phyloP scores from a whole-genome alignment of 306 rosid species.

The Cyclanthera cordifolia region DNA sequence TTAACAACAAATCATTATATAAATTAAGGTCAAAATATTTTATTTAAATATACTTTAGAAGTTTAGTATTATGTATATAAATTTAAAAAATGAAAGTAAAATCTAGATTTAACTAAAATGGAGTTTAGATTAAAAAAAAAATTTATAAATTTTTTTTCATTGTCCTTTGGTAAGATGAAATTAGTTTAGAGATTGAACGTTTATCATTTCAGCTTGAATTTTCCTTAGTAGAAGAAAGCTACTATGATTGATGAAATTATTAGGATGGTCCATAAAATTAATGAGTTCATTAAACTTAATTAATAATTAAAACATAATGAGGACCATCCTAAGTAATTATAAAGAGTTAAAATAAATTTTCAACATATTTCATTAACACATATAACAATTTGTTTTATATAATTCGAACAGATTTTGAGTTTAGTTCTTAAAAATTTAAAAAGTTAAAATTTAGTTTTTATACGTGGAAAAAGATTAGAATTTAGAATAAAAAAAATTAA shows the following conservation, averaged over 20 bases:
- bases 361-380: not conserved
- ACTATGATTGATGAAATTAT: not conserved
- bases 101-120: not conserved
- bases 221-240: not conserved
- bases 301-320: not conserved
- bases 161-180: not conserved
- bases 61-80: no score
- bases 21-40: no score
- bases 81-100: not conserved
- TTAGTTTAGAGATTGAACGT: not conserved
- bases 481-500: no score
- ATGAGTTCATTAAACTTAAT: not conserved
- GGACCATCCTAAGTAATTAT: not conserved
- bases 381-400: no score
- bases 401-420: no score
- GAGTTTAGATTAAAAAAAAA: not conserved
- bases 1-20: no score
- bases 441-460: no score
- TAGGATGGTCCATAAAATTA: not conserved
- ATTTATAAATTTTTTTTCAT: not conserved
- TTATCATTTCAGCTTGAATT: not conserved
- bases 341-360: not conserved
- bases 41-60: no score
- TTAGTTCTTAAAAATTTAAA: no score
- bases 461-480: no score